These are phyloP conservation scores for Astragalus membranaceus DNA, from an alignment of 306 rosid species.

Conservation along the genomic window DNA sequence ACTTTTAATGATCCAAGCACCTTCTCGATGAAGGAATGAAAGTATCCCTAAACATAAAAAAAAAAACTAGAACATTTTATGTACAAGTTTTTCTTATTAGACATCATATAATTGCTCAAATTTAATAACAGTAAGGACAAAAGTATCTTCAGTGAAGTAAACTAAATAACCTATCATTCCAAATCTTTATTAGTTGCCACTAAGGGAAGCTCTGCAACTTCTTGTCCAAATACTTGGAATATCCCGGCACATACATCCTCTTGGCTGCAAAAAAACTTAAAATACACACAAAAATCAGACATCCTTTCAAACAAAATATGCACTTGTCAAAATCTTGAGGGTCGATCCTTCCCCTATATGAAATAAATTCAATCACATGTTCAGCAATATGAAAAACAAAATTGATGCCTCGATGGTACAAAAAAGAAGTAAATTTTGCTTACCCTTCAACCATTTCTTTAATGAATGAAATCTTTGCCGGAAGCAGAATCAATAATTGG, in stretches of 20 bases:
- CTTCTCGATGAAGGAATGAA: slow-evolving; percentile 61
- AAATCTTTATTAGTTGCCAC: slow-evolving; percentile 27
- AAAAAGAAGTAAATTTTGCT: no score
- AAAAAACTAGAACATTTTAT: background rate
- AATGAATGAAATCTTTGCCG: no score
- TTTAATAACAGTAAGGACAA: background rate
- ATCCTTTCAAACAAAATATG: background rate
- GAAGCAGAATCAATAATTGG: no score
- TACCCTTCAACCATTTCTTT: no score
- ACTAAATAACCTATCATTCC: slow-evolving; percentile 59
- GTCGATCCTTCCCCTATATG: no score
- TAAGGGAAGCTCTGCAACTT: no score
- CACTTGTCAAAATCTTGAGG: background rate
- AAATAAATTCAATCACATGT: no score
- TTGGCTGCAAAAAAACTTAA: slow-evolving; percentile 30
- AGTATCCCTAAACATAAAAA: slow-evolving; percentile 47
- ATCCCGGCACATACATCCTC: background rate
- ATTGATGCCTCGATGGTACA: no score
- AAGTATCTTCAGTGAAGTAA: background rate
- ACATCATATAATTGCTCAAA: background rate
- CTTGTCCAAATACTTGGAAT: no score
- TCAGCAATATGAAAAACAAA: no score
- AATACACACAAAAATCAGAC: background rate
- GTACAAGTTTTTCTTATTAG: background rate
- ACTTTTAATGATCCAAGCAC: slow-evolving; percentile 49